A percentile compares a stretch with the other conserved stretches of the same genome.
Conservation (phyloP, 495 filamentous ascomycete genomes). For the Hyphodiscus hymeniophilus region DNA sequence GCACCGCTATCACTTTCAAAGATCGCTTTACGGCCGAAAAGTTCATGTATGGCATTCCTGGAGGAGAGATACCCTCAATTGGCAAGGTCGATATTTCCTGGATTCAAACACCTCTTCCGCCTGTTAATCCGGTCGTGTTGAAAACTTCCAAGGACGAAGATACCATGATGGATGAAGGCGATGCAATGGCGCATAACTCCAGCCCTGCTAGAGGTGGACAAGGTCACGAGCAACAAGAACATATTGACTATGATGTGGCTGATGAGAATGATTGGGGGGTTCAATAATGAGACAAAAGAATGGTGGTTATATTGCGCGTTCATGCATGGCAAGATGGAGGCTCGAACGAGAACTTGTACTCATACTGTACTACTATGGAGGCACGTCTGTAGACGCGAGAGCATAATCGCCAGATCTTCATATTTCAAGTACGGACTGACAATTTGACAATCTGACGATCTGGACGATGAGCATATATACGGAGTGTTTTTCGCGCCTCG, state of each 20-base stretch:
- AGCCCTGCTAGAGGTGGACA: conserved; percentile 11
- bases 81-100: conserved; percentile 73
- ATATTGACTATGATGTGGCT: conserved; percentile 38
- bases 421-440: too few relatives aligned
- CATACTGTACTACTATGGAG: too few relatives aligned
- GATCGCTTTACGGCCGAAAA: conserved; percentile 87
- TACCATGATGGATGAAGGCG: conserved; percentile 19
- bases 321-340: too few relatives aligned
- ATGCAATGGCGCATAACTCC: conserved; percentile 22
- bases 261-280: conserved; percentile 32
- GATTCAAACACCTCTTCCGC: conserved; percentile 44
- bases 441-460: too few relatives aligned
- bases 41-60: conserved; percentile 56
- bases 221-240: conserved; percentile 17
- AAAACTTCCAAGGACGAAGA: conserved; percentile 10
- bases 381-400: too few relatives aligned
- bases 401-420: too few relatives aligned
- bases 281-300: not conserved
- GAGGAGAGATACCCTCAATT: conserved; percentile 60
- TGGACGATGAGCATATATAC: too few relatives aligned
- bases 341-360: too few relatives aligned
- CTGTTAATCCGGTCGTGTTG: conserved; percentile 13
- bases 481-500: too few relatives aligned
- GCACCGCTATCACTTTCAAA: conserved; percentile 67
- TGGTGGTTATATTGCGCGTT: too few relatives aligned